A percentile compares a stretch with the other conserved stretches of the same genome.
Conservation (phyloP, 768 basidiomycete genomes). For the Solioccasus polychromus region DNA sequence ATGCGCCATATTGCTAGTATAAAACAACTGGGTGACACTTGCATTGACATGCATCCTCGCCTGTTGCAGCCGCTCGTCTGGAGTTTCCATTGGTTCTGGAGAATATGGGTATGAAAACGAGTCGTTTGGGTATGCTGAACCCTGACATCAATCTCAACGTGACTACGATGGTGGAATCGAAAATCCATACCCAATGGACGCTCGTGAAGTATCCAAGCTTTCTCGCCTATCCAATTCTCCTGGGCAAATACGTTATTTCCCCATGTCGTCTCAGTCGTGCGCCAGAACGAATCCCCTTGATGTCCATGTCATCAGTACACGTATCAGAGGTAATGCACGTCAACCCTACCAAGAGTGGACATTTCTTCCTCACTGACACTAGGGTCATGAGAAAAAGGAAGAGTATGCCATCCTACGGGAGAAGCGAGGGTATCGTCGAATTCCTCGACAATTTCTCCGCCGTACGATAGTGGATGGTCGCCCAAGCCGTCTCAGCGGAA, state of each 20-base stretch:
- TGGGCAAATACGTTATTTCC: slow-evolving; percentile 94
- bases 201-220: slow-evolving; percentile 65
- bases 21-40: slow-evolving; percentile 87
- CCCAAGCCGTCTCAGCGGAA: neutral
- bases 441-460: slow-evolving; percentile 47
- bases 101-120: slow-evolving; percentile 75
- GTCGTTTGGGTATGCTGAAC: slow-evolving; percentile 6
- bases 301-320: slow-evolving; percentile 3
- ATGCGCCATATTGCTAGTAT: slow-evolving; percentile 77
- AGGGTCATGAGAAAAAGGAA: slow-evolving; percentile 74
- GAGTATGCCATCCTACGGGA: slow-evolving; percentile 88
- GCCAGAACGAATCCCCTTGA: slow-evolving; percentile 38
- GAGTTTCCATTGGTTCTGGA: slow-evolving; percentile 51
- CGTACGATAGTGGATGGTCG: slow-evolving; percentile 21
- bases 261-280: slow-evolving; percentile 77
- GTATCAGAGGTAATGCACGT: slow-evolving; percentile 8
- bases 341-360: too few species aligned
- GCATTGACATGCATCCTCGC: slow-evolving; percentile 84
- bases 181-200: slow-evolving; percentile 57
- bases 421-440: slow-evolving; percentile 76
- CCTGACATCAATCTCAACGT: neutral
- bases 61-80: slow-evolving; percentile 56
- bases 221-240: slow-evolving; percentile 85
- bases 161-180: neutral
- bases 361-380: slow-evolving; percentile 18